Base-by-base conservation (phyloP, 805 yeast genomes). In the Hanseniaspora clermontiae region DNA sequence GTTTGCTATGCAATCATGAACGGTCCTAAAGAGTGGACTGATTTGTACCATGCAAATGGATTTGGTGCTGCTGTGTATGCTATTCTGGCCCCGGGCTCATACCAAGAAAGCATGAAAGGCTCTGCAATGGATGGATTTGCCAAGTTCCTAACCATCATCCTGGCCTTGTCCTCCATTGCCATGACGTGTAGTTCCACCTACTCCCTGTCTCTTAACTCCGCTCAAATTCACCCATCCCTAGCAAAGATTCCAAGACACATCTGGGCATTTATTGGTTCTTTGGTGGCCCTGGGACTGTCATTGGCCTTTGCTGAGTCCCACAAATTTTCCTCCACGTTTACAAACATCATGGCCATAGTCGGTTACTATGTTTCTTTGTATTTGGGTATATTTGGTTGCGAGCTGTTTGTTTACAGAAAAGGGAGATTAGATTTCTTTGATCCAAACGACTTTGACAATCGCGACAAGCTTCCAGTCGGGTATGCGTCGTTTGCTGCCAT, bases 171-270 rank as follows among this genome's bases (percentile, higher is more conserved):
- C 95, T 87, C 95, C 34, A 84, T 90, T 57, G 83, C 96, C 61
- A 88, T 87, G 77, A 89, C 87, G 73, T 80, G 88, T 68, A 96
- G 96, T 70, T 88, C 88, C 74, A 82, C 87, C 85, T 90, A 90
- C 75, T 87, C 96, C 24, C 79, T 88, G 64, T 89, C 88, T 43
- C 76, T 90, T 65, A 82, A 89, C 61, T 88, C 89, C 37, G 96
- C 88, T 72, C 80, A 93, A 47, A 72, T 85, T 63, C 85, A 90
- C 85, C 79, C 84, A 57, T 80, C 79, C 60, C 78, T 89, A 65
- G 74, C 81, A 43, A 78, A 74, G 65, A 74, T 90, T 58, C 97
- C 97, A 65, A 81, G 96, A 75, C 77, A 84, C 52, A 61, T 82
- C 49, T 89, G 96, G 96, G 83, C 95, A 43, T 62, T 84, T 49